Conservation (phyloP, 345 rosid genomes). For the Hibiscus mutabilis region DNA sequence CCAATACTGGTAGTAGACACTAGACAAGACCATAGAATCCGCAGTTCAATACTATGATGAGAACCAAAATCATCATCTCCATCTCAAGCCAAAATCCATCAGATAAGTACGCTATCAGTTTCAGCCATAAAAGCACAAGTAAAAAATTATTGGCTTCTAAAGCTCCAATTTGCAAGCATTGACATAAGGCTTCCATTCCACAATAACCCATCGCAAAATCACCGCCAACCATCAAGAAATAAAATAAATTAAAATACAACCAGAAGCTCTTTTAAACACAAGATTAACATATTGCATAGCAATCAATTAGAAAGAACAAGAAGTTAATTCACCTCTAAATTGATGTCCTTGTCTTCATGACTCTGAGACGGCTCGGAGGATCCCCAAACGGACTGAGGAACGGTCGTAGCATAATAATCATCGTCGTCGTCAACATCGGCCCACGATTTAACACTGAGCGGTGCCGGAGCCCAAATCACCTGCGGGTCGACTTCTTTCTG, state of each 20-base stretch:
- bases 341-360: constrained; percentile 22
- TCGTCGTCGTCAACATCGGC: constrained; percentile 58
- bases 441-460: constrained; percentile 45
- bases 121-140: background rate
- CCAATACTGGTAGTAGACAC: too few relatives aligned
- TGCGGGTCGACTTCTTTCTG: constrained; percentile 35
- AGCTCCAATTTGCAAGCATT: background rate
- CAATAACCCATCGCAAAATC: too few relatives aligned
- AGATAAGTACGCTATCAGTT: background rate
- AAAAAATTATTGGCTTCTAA: background rate
- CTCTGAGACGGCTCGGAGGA: constrained; percentile 21
- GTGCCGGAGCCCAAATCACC: constrained; percentile 50
- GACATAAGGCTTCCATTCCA: background rate
- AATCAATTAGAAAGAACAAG: background rate
- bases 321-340: constrained; percentile 2
- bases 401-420: constrained; percentile 49
- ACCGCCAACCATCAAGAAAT: background rate
- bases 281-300: background rate
- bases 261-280: background rate
- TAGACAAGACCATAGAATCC: too few relatives aligned
- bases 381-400: constrained; percentile 39
- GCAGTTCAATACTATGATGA: too few relatives aligned
- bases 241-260: background rate
- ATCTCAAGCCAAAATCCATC: background rate
- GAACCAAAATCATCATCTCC: background rate